Base-by-base conservation (phyloP, 257 asterid genomes). In the Datura wrightii region DNA sequence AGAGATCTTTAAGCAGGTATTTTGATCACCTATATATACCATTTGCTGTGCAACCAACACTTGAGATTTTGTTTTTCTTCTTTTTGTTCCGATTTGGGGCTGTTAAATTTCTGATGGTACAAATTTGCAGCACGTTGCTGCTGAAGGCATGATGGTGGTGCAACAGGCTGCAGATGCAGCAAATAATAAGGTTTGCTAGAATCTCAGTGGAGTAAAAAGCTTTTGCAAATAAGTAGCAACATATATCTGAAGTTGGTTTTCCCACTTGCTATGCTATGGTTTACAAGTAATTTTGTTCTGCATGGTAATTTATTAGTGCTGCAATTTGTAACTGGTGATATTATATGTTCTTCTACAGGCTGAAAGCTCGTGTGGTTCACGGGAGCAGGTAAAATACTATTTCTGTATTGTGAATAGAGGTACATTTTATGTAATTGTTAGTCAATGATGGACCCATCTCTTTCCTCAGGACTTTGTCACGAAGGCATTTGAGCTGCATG, bases 101-200 rank as follows among this genome's bases (percentile, higher is more conserved):
- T 15, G 37, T 67, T 58, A 79, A 39, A 54, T 48, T 44, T 81
- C 50, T 31, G 36, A 41, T 37, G 36, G 11, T 58, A 84, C 85
- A 60, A 46, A 78, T 83, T 59, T 84, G 84, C 88, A 93, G 92
- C 90, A 90, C 63, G 88, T 93, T 3, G 84, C 84, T 13, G 87
- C 88, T 62, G 93, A 89, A 87, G 97, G 97, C 4, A 89, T 84
- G 91, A 71, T 36, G 3, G 69, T 88, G 48, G 89, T 91, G 74
- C 90, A 90, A 86, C 92, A 90, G 84, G 92, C 91, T 11, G 94
- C 89, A 84, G 94, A 93, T 79, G 90, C 86, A 13, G 86, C 89
- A 14, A 80, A 41, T 71, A 88, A 83, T 81, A 91, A 89, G 90
- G 95, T 90, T 54, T 80, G 87, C 55, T 8, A 44, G 58, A 44